A percentile compares a stretch with the other conserved stretches of the same genome.
phyloP scores from a whole-genome alignment of 805 yeast genomes.

The Yamadazyma nakazawae region DNA sequence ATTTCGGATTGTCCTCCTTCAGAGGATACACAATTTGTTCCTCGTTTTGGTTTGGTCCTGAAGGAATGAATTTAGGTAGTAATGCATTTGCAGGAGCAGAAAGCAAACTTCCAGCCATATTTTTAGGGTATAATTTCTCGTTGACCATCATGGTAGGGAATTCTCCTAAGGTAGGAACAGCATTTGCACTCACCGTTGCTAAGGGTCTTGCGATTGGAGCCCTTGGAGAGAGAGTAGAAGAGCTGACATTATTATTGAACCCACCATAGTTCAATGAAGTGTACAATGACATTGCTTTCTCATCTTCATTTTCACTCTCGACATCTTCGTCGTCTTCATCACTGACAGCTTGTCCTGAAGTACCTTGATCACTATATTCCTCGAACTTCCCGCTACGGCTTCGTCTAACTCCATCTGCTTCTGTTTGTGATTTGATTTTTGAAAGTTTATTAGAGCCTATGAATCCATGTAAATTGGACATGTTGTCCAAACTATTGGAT shows the following conservation, averaged over 20 bases:
- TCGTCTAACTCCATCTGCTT: constrained; percentile 5
- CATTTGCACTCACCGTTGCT: constrained; percentile 17
- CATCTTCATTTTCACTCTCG: constrained; percentile 55
- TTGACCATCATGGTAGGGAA: constrained; percentile 36
- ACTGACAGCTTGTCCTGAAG: constrained; percentile 1
- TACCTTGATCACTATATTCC: constrained; percentile 3
- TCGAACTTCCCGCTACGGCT: constrained; percentile 11
- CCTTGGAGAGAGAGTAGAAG: constrained; percentile 18
- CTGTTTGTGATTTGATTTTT: constrained; percentile 10
- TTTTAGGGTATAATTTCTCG: constrained; percentile 26
- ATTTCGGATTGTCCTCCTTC: constrained; percentile 27
- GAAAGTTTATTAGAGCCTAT: constrained; percentile 11
- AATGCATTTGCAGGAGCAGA: constrained; percentile 11
- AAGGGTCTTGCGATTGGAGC: constrained; percentile 16
- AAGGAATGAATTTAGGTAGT: constrained; percentile 8
- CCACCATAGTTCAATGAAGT: constrained; percentile 46
- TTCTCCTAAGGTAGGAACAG: constrained; percentile 42
- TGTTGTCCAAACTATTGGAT: constrained; percentile 13
- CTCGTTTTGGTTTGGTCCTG: neutral
- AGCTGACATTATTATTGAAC: constrained; percentile 21
- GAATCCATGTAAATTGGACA: constrained; percentile 12
- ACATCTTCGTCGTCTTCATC: constrained; percentile 13
- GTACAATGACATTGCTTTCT: constrained; percentile 64
- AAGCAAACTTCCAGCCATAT: neutral
- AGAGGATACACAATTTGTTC: constrained; percentile 4